Conservation (phyloP, 305 asterid species). For the Fraxinus velutina region DNA sequence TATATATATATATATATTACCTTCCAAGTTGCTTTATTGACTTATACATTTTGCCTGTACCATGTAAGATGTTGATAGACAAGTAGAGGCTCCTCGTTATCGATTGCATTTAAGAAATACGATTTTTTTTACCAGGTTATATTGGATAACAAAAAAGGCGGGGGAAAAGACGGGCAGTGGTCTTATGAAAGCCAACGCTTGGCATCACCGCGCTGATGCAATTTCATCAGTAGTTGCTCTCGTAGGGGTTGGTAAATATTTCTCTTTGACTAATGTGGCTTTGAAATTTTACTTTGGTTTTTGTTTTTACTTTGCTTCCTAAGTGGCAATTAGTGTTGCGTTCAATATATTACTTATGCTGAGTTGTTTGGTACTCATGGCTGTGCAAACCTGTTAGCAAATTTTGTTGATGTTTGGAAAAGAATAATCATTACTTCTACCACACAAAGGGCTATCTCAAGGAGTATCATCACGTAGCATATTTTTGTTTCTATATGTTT, state of each 20-base stretch:
- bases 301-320: background rate
- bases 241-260: constrained; percentile 91
- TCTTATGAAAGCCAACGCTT: constrained; percentile 97
- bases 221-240: constrained; percentile 91
- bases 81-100: constrained; percentile 1
- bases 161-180: constrained; percentile 92
- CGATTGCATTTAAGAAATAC: background rate
- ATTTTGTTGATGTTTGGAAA: background rate
- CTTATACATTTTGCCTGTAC: constrained; percentile 1
- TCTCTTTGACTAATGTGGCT: constrained; percentile 13
- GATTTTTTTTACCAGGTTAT: constrained; percentile 46
- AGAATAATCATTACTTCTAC: background rate
- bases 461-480: background rate
- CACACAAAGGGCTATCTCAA: background rate
- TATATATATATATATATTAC: background rate
- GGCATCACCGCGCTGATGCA: constrained; percentile 99
- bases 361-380: background rate
- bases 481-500: background rate
- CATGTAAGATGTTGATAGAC: background rate
- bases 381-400: background rate
- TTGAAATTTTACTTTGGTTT: background rate
- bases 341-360: background rate
- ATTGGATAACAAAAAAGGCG: constrained; percentile 82
- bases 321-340: background rate
- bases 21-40: constrained; percentile 12